phyloP scores from a whole-genome alignment of 257 asterid species.

The Fraxinus pennsylvanica region DNA sequence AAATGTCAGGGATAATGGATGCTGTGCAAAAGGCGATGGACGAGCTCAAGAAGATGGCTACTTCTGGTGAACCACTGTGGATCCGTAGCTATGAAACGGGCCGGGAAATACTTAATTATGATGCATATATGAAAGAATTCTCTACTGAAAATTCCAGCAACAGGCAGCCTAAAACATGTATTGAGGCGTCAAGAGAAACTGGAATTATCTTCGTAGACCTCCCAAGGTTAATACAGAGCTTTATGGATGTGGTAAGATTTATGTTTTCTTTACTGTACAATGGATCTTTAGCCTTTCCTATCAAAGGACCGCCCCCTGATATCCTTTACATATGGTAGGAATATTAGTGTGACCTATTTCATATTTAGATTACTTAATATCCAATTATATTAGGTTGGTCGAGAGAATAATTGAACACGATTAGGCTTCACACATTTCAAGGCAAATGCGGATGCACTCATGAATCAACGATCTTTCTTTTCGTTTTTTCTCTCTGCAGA shows the following conservation, averaged over 20 bases:
- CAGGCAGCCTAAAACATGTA: slow-evolving; percentile 39
- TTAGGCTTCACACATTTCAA: neutral
- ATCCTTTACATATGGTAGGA: too few relatives aligned
- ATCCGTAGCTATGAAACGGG: slow-evolving; percentile 70
- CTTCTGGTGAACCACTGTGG: slow-evolving; percentile 72
- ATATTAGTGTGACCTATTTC: too few relatives aligned
- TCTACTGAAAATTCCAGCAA: slow-evolving; percentile 21
- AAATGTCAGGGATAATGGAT: slow-evolving; percentile 49
- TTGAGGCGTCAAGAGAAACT: slow-evolving; percentile 84
- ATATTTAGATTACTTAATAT: too few relatives aligned
- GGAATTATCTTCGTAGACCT: slow-evolving; percentile 58
- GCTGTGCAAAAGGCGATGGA: slow-evolving; percentile 49
- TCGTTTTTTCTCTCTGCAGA: slow-evolving; percentile 36
- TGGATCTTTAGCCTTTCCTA: neutral
- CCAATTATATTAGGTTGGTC: neutral
- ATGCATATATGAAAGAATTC: slow-evolving; percentile 63
- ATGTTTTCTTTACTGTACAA: neutral
- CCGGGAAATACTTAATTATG: slow-evolving; percentile 84
- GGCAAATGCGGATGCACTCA: neutral
- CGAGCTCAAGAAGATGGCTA: slow-evolving; percentile 70
- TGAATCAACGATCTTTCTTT: neutral
- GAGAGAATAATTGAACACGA: neutral
- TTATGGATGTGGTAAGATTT: slow-evolving; percentile 69
- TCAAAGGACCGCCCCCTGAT: too few relatives aligned
- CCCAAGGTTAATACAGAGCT: slow-evolving; percentile 62